Percentiles rank a stretch among this genome's conserved stretches.
phyloP scores from a whole-genome alignment of 2,329 filamentous ascomycete species.

The Kalaharituber pfeilii region DNA sequence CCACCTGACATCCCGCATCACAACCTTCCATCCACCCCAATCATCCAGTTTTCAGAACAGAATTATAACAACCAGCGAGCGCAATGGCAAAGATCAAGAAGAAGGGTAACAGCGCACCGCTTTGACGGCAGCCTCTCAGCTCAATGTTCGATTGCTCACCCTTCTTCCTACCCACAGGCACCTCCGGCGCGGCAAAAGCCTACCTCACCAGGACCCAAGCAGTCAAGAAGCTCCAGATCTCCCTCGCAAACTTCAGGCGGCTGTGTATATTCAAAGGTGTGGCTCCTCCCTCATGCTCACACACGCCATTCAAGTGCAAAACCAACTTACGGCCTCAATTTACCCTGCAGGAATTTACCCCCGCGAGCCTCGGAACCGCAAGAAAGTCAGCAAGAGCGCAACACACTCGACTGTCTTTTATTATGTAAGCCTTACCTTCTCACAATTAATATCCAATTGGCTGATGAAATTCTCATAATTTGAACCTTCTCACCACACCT shows the following conservation, averaged over 20 bases:
- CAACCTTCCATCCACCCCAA: background rate
- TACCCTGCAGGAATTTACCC: conserved; percentile 60
- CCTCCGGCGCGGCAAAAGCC: conserved; percentile 87
- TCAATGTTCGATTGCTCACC: conserved; percentile 3
- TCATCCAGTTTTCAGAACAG: background rate
- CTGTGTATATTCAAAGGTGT: conserved; percentile 94
- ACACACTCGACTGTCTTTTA: conserved; percentile 86
- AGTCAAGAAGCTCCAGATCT: conserved; percentile 93
- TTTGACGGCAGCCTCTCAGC: background rate
- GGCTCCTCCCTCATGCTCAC: background rate
- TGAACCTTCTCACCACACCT: background rate
- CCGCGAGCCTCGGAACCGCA: conserved; percentile 87
- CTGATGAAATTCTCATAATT: background rate
- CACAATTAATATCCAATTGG: background rate
- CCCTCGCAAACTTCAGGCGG: conserved; percentile 88
- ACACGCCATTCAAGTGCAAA: background rate
- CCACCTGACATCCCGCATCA: background rate
- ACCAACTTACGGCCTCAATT: conserved; percentile 9
- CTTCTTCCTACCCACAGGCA: conserved; percentile 39
- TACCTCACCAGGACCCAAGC: conserved; percentile 95
- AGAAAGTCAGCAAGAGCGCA: conserved; percentile 84
- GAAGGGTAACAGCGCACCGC: conserved; percentile 46
- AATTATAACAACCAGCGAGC: too few relatives aligned
- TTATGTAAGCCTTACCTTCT: conserved; percentile 30
- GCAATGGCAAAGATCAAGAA: conserved; percentile 63